Evolutionary conservation across 179 eudicot genomes (phyloP), one percentile per base, ranked within the genome.

Genomic region (Nepenthes alata): DNA sequence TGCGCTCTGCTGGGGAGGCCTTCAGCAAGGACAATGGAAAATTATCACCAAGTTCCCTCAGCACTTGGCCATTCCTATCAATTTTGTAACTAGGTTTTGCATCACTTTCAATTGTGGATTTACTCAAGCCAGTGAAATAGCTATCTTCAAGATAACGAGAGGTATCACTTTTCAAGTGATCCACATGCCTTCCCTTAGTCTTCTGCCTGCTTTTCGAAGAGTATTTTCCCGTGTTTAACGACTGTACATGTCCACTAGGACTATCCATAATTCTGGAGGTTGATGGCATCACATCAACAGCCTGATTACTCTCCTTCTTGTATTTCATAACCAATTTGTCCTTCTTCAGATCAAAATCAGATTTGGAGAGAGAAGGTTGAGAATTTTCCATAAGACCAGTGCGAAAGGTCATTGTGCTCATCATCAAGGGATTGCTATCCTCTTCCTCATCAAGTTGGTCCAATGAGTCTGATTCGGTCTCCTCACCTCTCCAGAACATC

Each of bases 381-480:
- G 72, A 65, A 73, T 54, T 50, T 37, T 69, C 81, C 49, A 74
- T 59, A 59, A 60, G 68, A 54, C 75, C 83, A 62, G 59, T 55
- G 10, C 82, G 89, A 53, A 75, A 73, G 9, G 81, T 88, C 65
- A 78, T 71, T 74, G 85, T 87, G 70, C 94, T 81, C 83, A 88
- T 85, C 79, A 87, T 78, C 80, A 84, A 73, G 64, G 90, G 95
- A 70, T 84, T 87, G 68, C 74, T 74, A 63, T 87, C 88, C 48
- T 80, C 91, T 58, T 75, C 83, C 25, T 74, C 88, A 63, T 76
- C 85, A 62, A 68, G 66, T 59, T 77, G 80, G 67, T 79, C 94
- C 25, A 97, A 94, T 37, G 99, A 87, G 72, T 82, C 97, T n/a
- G 96, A 90, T 58, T 87, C 97, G 50, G 97, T 90, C 65, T 93